Conservation (phyloP, 1,284 basidiomycete species). For the Quambalaria eucalypti region DNA sequence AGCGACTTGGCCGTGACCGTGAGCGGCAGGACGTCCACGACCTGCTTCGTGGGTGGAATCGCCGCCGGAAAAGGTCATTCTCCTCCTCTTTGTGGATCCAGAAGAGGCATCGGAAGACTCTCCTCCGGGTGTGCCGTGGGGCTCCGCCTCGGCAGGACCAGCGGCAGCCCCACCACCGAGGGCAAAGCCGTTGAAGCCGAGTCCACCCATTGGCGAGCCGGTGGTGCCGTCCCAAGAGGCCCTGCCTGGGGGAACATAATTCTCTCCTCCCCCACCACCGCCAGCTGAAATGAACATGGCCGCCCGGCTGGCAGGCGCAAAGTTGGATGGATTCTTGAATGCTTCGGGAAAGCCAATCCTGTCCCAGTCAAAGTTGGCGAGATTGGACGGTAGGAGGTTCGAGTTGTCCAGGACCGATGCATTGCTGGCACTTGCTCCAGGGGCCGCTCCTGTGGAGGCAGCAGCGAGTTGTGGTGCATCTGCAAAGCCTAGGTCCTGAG, state of each 20-base stretch:
- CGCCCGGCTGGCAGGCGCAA: background rate
- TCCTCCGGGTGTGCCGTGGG: background rate
- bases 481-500: background rate
- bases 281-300: background rate
- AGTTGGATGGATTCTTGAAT: background rate
- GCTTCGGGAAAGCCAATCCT: background rate
- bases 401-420: too few relatives aligned
- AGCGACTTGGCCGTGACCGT: background rate
- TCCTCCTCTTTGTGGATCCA: constrained; percentile 11
- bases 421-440: background rate
- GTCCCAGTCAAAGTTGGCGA: background rate
- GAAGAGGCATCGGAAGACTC: background rate
- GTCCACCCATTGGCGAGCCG: background rate
- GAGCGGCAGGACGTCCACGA: background rate
- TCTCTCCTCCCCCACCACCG: background rate
- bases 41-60: constrained; percentile 7
- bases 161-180: background rate
- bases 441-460: too few relatives aligned
- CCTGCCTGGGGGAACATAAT: background rate
- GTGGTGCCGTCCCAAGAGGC: background rate
- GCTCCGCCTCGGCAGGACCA: background rate
- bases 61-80: constrained; percentile 20
- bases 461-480: too few relatives aligned
- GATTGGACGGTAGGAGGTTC: background rate
- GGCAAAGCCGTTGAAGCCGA: background rate